Conservation (phyloP, 2,329 filamentous ascomycete species). For the Penicillium sp. region DNA sequence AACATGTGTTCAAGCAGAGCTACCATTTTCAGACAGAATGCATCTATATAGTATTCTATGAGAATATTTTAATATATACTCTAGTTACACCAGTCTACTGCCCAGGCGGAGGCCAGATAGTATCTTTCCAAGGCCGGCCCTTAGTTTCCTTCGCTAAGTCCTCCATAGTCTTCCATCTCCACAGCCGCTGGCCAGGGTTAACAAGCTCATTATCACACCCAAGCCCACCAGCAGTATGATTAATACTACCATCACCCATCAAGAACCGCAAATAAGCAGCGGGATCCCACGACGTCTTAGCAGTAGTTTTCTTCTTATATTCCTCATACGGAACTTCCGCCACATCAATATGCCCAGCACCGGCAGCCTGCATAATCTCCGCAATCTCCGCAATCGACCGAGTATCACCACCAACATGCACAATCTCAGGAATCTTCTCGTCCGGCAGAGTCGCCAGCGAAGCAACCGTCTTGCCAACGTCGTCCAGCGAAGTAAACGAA, state of each 20-base stretch:
- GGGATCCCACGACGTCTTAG: constrained; percentile 23
- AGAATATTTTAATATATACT: background rate
- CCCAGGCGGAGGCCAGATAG: constrained; percentile 8
- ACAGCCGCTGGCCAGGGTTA: constrained; percentile 29
- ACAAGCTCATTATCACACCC: constrained; percentile 33
- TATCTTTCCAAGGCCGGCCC: constrained; percentile 28
- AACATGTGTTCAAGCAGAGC: too few relatives aligned
- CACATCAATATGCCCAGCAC: constrained; percentile 10
- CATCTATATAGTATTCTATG: background rate
- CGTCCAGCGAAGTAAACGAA: constrained; percentile 34
- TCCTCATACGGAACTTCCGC: constrained; percentile 12
- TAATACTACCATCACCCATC: constrained; percentile 36
- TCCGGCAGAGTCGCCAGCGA: constrained; percentile 21
- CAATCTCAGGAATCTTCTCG: constrained; percentile 17
- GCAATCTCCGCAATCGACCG: constrained; percentile 11
- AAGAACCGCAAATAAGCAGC: constrained; percentile 34
- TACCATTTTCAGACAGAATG: too few relatives aligned
- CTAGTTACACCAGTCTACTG: background rate
- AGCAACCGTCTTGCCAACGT: constrained; percentile 34
- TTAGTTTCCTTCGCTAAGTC: constrained; percentile 27
- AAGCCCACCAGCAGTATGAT: constrained; percentile 19
- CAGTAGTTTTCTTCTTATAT: constrained; percentile 27
- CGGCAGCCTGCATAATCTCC: constrained; percentile 9
- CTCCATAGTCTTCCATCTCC: constrained; percentile 33
- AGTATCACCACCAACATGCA: constrained; percentile 14